Percentiles rank a stretch among this genome's conserved stretches.
phyloP scores from a whole-genome alignment of 2,329 filamentous ascomycete species.

The Xylariaceae sp. region DNA sequence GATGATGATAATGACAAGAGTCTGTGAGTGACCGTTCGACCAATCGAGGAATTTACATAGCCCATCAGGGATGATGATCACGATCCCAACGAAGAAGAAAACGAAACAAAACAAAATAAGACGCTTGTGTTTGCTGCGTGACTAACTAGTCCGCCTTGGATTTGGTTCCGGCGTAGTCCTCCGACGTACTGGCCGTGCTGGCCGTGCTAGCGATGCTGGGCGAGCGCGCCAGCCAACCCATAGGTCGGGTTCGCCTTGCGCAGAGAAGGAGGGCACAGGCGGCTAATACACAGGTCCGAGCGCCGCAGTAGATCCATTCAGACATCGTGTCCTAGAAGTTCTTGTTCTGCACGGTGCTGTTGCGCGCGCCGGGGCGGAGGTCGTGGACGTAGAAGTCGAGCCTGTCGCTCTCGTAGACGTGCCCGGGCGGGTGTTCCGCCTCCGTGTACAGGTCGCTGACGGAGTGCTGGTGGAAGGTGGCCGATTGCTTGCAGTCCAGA shows the following conservation, averaged over 20 bases:
- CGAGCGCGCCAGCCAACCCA: not conserved
- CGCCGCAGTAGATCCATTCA: conserved; percentile 28
- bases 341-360: conserved; percentile 28
- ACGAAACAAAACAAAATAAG: too few relatives aligned
- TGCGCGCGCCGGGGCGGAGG: conserved; percentile 45
- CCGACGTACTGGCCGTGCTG: too few relatives aligned
- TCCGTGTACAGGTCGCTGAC: conserved; percentile 76
- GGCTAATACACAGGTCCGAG: not conserved
- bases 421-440: conserved; percentile 66
- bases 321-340: conserved; percentile 34
- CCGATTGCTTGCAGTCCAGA: conserved; percentile 73
- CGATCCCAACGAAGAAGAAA: too few relatives aligned
- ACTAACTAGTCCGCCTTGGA: conserved; percentile 6
- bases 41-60: too few relatives aligned
- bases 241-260: conserved; percentile 4
- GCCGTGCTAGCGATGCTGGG: not conserved
- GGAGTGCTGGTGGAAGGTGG: conserved; percentile 79
- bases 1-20: too few relatives aligned
- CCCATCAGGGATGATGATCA: too few relatives aligned
- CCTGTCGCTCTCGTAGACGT: conserved; percentile 69
- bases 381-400: conserved; percentile 64
- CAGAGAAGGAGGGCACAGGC: conserved; percentile 8
- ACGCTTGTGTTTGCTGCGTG: too few relatives aligned
- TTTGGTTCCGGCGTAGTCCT: not conserved
- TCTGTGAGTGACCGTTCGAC: too few relatives aligned